Evolutionary conservation across 2,329 filamentous ascomycete species (phyloP).

Genomic region (Colletotrichum trifolii): DNA sequence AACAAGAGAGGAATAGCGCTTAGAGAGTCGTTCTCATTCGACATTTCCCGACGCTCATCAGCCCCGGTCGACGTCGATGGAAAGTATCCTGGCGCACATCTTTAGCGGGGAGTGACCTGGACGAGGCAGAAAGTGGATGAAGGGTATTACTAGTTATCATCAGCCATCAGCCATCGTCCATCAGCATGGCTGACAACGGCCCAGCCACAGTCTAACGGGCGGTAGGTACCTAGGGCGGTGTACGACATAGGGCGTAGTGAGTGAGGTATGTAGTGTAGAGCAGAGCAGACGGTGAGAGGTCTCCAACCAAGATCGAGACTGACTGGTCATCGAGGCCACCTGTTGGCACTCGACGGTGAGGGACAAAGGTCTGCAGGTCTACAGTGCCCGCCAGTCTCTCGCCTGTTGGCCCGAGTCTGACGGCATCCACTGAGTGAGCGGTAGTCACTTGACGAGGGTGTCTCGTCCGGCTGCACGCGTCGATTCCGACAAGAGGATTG

Average conservation of each 20-base stretch:
- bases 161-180: background rate
- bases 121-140: background rate
- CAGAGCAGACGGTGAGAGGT: background rate
- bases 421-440: background rate
- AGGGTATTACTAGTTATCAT: too few species aligned
- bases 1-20: constrained; percentile 17
- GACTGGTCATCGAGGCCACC: background rate
- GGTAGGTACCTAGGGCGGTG: too few species aligned
- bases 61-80: constrained; percentile 7
- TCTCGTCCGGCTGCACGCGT: constrained; percentile 22
- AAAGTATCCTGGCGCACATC: constrained; percentile 12
- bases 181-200: constrained; percentile 8
- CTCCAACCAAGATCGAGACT: background rate
- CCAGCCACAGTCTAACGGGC: constrained; percentile 24
- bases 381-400: constrained; percentile 4
- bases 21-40: constrained; percentile 14
- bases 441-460: constrained; percentile 27
- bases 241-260: background rate
- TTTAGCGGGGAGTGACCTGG: constrained; percentile 18
- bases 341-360: background rate
- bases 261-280: background rate
- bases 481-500: constrained; percentile 7
- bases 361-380: constrained; percentile 6
- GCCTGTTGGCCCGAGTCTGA: constrained; percentile 20
- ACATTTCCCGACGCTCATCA: constrained; percentile 19